A percentile compares a stretch with the other conserved stretches of the same genome.
phyloP scores from a whole-genome alignment of 768 basidiomycete genomes.

The Sporobolomyces pararoseus region DNA sequence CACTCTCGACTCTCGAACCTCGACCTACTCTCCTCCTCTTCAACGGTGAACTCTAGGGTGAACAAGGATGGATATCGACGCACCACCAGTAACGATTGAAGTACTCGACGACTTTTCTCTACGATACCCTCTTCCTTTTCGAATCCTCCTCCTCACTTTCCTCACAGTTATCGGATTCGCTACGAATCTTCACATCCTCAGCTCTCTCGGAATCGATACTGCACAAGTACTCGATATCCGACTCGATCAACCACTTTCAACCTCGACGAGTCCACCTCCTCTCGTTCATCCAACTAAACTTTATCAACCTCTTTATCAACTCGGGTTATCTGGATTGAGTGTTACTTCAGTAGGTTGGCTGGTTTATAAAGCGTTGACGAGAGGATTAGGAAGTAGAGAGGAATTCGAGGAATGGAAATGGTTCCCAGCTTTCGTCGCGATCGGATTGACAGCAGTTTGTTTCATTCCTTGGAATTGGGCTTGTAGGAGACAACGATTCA shows the following conservation, averaged over 20 bases:
- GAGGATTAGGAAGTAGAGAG: not conserved
- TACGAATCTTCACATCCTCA: constrained; percentile 80
- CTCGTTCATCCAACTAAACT: constrained; percentile 53
- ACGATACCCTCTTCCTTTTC: constrained; percentile 79
- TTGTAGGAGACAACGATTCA: constrained; percentile 33
- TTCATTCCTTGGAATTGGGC: constrained; percentile 39
- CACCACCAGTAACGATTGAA: not conserved
- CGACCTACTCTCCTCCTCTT: no score
- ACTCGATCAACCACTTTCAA: constrained; percentile 28
- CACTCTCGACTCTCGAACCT: no score
- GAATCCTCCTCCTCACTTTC: constrained; percentile 61
- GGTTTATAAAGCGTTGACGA: constrained; percentile 19
- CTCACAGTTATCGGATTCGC: constrained; percentile 85
- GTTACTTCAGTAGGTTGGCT: constrained; percentile 38
- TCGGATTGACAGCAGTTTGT: constrained; percentile 24
- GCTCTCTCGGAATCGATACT: constrained; percentile 69
- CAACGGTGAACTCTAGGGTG: no score
- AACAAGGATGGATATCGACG: constrained; percentile 5
- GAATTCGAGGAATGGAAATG: constrained; percentile 10
- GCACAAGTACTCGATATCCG: constrained; percentile 65
- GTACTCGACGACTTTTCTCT: constrained; percentile 28
- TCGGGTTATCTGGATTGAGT: constrained; percentile 22
- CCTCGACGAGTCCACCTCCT: constrained; percentile 34
- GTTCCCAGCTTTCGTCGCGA: constrained; percentile 20
- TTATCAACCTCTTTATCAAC: constrained; percentile 55